Percentiles rank a stretch among this genome's conserved stretches.
Conservation (phyloP, 306 rosid species). For the Lupinus albus region DNA sequence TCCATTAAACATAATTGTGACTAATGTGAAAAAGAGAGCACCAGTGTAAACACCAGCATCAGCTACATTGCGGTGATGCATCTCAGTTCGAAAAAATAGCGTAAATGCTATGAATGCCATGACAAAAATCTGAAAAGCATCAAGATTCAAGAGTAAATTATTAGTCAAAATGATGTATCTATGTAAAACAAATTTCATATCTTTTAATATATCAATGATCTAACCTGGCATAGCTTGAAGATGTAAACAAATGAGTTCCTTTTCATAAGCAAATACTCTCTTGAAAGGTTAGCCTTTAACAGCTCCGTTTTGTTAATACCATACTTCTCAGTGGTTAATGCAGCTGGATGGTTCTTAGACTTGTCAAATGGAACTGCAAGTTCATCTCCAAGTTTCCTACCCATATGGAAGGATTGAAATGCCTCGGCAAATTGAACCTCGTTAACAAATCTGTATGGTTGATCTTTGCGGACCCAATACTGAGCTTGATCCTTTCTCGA, state of each 20-base stretch:
- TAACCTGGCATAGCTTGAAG: slow-evolving; percentile 52
- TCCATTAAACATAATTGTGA: slow-evolving; percentile 58
- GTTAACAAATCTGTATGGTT: slow-evolving; percentile 50
- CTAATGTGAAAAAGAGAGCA: slow-evolving; percentile 54
- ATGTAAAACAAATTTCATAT: background rate
- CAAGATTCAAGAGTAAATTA: slow-evolving; percentile 23
- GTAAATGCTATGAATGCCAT: slow-evolving; percentile 63
- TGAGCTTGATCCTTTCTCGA: slow-evolving; percentile 60
- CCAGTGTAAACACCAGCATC: slow-evolving; percentile 67
- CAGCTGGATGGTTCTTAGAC: slow-evolving; percentile 53
- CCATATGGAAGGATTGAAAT: slow-evolving; percentile 50
- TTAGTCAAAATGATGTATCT: background rate
- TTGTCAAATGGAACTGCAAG: slow-evolving; percentile 50
- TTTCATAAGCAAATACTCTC: slow-evolving; percentile 60
- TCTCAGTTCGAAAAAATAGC: slow-evolving; percentile 66
- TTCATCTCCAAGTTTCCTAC: slow-evolving; percentile 39
- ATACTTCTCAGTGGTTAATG: slow-evolving; percentile 45
- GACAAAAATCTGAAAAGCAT: slow-evolving; percentile 47
- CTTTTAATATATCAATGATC: background rate
- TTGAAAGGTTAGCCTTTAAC: slow-evolving; percentile 57
- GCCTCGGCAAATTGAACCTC: slow-evolving; percentile 51
- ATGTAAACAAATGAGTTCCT: slow-evolving; percentile 55
- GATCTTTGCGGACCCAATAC: slow-evolving; percentile 49
- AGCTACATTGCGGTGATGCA: slow-evolving; percentile 47
- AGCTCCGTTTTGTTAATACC: slow-evolving; percentile 51